Percentiles rank a stretch among this genome's conserved stretches.
These are phyloP conservation scores for Dactylellina parvicollis DNA, from an alignment of 2,329 filamentous ascomycete genomes.

Conservation along the genomic window DNA sequence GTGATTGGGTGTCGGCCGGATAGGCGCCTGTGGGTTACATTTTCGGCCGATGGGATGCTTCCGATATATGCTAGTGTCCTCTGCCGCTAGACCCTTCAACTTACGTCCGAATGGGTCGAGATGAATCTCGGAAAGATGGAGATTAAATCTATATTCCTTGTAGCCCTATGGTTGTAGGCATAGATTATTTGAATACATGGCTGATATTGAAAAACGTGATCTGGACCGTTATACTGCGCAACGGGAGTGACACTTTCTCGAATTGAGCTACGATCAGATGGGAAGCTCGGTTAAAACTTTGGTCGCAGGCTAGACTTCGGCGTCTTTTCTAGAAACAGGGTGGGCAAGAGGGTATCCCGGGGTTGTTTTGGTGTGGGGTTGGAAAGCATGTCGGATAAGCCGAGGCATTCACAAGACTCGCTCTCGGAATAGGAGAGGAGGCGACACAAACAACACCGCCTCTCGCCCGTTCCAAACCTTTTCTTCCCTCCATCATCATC, in stretches of 20 bases:
- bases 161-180: no score
- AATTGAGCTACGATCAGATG: neutral
- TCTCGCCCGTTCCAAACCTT: conserved; percentile 32
- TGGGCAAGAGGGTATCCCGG: no score
- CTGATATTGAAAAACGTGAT: neutral
- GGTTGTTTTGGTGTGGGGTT: conserved; percentile 24
- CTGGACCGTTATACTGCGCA: neutral
- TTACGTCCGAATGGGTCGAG: no score
- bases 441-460: conserved; percentile 33
- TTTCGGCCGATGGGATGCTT: neutral
- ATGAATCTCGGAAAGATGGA: no score
- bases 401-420: conserved; percentile 51
- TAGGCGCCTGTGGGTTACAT: neutral
- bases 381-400: conserved; percentile 50
- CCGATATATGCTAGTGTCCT: no score
- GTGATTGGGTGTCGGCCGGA: neutral
- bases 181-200: no score
- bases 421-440: conserved; percentile 10
- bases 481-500: conserved; percentile 36
- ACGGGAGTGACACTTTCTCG: neutral
- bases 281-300: conserved; percentile 26
- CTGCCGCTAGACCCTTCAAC: no score
- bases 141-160: no score
- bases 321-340: no score
- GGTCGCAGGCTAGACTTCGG: no score